Evolutionary conservation across 345 rosid genomes (phyloP).

Genomic region (Acer negundo): DNA sequence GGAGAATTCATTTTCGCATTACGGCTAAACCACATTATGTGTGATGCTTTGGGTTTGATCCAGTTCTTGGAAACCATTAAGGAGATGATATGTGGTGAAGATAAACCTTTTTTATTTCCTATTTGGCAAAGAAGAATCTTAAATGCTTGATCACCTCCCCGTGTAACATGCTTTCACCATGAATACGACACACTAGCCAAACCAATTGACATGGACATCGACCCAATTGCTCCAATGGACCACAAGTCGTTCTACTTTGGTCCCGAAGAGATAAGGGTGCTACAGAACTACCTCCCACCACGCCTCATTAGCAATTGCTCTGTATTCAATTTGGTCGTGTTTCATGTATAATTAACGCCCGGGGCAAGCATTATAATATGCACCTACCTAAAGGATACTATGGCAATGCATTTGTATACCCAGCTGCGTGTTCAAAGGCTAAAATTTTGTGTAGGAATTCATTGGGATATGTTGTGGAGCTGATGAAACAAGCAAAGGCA

Average conservation of each 20-base stretch:
- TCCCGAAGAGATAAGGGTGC: not conserved
- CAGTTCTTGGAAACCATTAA: not conserved
- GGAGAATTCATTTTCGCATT: conserved; percentile 17
- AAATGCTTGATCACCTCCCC: conserved; percentile 10
- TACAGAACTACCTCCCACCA: conserved; percentile 3
- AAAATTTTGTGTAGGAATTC: not conserved
- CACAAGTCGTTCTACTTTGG: conserved; percentile 17
- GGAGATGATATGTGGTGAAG: not conserved
- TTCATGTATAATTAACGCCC: not conserved
- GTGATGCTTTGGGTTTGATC: not conserved
- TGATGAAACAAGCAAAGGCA: conserved; percentile 23
- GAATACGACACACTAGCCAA: not conserved
- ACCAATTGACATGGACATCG: not conserved
- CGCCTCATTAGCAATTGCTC: conserved; percentile 13
- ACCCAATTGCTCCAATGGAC: not conserved
- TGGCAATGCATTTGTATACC: conserved; percentile 25
- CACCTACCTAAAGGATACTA: conserved; percentile 27
- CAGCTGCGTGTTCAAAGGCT: conserved; percentile 16
- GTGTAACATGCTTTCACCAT: conserved; percentile 2
- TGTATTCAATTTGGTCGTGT: conserved; percentile 14
- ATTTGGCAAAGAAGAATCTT: conserved; percentile 4
- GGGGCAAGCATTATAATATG: conserved; percentile 11
- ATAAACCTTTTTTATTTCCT: not conserved
- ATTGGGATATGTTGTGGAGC: conserved; percentile 16
- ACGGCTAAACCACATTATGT: conserved; percentile 12